phyloP scores from a whole-genome alignment of 192 early-diverging fungal genomes.

The Coemansia sp. region DNA sequence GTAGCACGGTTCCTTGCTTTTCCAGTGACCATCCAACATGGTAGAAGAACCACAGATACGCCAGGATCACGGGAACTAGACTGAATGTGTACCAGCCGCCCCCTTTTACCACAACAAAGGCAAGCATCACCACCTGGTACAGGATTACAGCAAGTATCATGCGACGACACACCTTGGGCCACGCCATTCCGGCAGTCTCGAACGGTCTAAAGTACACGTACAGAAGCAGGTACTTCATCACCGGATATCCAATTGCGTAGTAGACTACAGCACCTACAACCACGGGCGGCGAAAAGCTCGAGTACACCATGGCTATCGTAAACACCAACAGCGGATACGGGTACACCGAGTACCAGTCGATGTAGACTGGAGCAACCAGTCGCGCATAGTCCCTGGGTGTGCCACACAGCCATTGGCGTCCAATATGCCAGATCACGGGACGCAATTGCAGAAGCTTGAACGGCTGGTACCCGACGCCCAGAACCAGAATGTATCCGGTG shows the following conservation, averaged over 20 bases:
- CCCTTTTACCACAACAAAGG: conserved; percentile 55
- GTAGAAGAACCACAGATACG: conserved; percentile 49
- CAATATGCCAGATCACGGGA: conserved; percentile 61
- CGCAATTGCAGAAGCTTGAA: conserved; percentile 69
- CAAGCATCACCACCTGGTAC: conserved; percentile 65
- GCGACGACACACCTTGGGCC: conserved; percentile 72
- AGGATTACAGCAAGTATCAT: conserved; percentile 67
- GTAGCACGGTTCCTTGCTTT: conserved; percentile 42
- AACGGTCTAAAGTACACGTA: conserved; percentile 80
- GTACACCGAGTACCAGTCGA: conserved; percentile 71
- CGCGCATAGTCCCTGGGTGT: conserved; percentile 82
- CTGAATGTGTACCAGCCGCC: conserved; percentile 52
- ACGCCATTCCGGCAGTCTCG: conserved; percentile 67
- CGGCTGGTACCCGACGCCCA: conserved; percentile 72
- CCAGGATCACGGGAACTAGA: conserved; percentile 36
- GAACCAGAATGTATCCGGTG: conserved; percentile 70
- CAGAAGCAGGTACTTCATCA: conserved; percentile 75
- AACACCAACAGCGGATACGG: conserved; percentile 72
- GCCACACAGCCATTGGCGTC: conserved; percentile 63
- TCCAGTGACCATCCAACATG: conserved; percentile 40
- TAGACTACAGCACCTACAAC: conserved; percentile 69
- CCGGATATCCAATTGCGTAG: conserved; percentile 64
- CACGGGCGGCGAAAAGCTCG: conserved; percentile 72
- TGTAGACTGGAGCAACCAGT: conserved; percentile 66
- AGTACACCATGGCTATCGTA: conserved; percentile 74